Evolutionary conservation across 2,329 filamentous ascomycete genomes (phyloP), one percentile per base, ranked within the genome.

Genomic region (Aspergillus amoenus): DNA sequence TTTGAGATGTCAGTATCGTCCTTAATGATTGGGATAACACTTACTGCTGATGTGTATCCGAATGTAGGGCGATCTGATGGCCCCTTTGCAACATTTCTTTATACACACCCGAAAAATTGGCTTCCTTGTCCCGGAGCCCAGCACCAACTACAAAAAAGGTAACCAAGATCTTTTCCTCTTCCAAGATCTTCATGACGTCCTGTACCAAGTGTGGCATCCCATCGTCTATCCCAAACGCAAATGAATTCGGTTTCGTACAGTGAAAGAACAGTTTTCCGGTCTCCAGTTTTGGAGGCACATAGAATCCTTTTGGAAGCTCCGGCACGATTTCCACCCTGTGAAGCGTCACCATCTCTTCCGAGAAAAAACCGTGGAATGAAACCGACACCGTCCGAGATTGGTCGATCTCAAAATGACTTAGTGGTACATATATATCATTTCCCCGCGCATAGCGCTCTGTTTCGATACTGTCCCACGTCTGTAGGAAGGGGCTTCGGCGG

Each of bases 191-290:
- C 74, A 88, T 82, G 18, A 88, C 84, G 60, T 82, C 73, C 71
- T 85, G 80, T 2, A 85, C 85, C 56, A 82, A 79, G 34, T 74
- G 66, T 46, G 87, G 87, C 50, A 82, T 78, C 21, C 87, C 87
- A 69, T 90, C 87, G 67, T 89, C 87, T 61, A 90, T 89, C 49
- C 86, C 87, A 69, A 90, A 89, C 1, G 87, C 87, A 68, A 90
- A 89, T 0, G 83, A 86, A 73, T 88, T 88, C 46, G 86, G 86
- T 17, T 86, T 80, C 62, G 82, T 86, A 78, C 87, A 89, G 6
- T 81, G 78, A 65, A 88, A 84, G 45, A 86, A 76, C 34, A 89
- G 76, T 18, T 79, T 80, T 6, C 86, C 86, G 1, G 81, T 86
- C 0, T 84, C 80, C 30, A 87, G 73, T 72, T 89, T 89, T 56